A percentile compares a stretch with the other conserved stretches of the same genome.
Conservation (phyloP, 441 rosid genomes). For the Corymbia calophylla region DNA sequence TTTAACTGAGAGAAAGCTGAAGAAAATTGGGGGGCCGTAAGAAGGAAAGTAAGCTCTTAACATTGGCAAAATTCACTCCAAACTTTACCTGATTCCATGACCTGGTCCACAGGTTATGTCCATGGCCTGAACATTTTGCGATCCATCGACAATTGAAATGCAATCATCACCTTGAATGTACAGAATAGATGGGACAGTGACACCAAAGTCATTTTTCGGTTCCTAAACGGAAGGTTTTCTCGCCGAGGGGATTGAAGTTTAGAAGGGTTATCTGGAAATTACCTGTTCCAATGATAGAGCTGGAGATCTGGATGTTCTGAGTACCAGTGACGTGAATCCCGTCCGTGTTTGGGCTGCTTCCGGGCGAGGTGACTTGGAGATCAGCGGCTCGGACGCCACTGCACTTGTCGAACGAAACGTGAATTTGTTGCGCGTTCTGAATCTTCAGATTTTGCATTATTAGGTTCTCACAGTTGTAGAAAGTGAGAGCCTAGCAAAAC, state of each 20-base stretch:
- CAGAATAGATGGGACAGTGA: background rate
- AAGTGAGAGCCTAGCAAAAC: constrained; percentile 48
- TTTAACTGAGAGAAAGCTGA: background rate
- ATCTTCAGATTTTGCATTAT: constrained; percentile 38
- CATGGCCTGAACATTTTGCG: constrained; percentile 45
- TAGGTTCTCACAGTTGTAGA: constrained; percentile 39
- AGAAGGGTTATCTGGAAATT: background rate
- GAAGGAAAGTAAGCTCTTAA: background rate
- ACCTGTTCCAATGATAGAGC: constrained; percentile 56
- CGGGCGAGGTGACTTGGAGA: constrained; percentile 47
- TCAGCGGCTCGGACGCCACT: constrained; percentile 29
- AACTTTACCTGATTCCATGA: constrained; percentile 73
- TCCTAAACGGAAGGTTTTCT: background rate
- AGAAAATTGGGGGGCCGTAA: background rate
- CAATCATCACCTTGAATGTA: constrained; percentile 68
- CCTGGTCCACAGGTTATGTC: constrained; percentile 78
- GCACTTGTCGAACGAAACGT: constrained; percentile 48
- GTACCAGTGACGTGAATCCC: constrained; percentile 66
- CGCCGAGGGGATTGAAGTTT: background rate
- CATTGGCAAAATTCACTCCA: background rate
- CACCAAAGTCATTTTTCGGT: background rate
- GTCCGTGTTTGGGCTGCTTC: constrained; percentile 70
- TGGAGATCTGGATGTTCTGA: constrained; percentile 43
- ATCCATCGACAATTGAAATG: constrained; percentile 67
- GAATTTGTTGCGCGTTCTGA: constrained; percentile 67